These are phyloP conservation scores for Pseudotsuga menziesii DNA, from an alignment of 75 land plant species.

Conservation along the genomic window DNA sequence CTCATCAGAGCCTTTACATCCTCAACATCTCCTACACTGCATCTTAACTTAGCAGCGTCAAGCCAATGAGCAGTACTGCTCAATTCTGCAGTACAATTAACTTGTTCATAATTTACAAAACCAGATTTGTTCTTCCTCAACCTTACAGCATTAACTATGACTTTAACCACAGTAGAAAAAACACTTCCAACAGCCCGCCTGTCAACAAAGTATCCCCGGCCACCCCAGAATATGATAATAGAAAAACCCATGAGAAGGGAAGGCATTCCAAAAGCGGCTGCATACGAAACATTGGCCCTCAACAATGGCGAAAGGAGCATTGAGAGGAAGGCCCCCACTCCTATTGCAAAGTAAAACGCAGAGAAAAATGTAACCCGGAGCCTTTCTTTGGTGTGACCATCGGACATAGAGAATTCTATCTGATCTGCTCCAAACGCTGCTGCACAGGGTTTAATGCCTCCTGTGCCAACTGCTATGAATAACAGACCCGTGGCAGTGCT, in stretches of 20 bases:
- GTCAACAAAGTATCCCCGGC: constrained; percentile 16
- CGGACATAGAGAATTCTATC: constrained; percentile 28
- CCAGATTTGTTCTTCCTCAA: not conserved
- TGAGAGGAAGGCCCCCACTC: constrained; percentile 27
- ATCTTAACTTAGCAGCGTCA: constrained; percentile 23
- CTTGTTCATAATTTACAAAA: not conserved
- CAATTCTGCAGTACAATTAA: not conserved
- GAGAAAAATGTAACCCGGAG: constrained; percentile 29
- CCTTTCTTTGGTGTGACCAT: constrained; percentile 22
- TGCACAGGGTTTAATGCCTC: constrained; percentile 38
- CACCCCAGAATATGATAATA: constrained; percentile 26
- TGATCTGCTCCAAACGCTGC: constrained; percentile 41
- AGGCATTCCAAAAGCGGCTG: constrained; percentile 36
- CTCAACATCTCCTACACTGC: constrained; percentile 21
- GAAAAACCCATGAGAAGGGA: constrained; percentile 31
- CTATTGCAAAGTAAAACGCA: constrained; percentile 33
- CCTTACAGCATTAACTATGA: constrained; percentile 22
- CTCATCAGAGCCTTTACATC: constrained; percentile 29
- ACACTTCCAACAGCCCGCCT: constrained; percentile 26
- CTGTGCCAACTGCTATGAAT: constrained; percentile 33
- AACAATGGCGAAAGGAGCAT: constrained; percentile 25
- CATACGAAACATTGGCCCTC: constrained; percentile 25
- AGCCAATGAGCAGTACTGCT: constrained; percentile 22
- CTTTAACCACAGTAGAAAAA: constrained; percentile 21
- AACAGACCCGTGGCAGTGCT: constrained; percentile 16